Base-by-base conservation (phyloP, 1,284 basidiomycete genomes). In the Tremellales sp. region DNA sequence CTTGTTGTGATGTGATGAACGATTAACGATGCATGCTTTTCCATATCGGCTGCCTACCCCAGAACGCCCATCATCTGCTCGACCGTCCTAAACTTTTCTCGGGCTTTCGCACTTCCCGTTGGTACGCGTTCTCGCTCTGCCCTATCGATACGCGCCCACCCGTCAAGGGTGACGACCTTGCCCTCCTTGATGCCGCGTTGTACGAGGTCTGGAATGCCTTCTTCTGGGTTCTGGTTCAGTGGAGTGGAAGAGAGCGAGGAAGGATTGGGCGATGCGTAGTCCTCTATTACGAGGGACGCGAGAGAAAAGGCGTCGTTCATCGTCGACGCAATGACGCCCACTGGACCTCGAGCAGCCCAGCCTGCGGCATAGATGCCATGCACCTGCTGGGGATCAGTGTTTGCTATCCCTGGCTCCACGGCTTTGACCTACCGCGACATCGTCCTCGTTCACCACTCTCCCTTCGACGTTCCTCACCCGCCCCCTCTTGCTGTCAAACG, bases 291-390 rank as follows among this genome's bases (percentile, higher is more conserved):
- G 13, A 47, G 21, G 31, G 58, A 51, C 24, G 66, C 54, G 55
- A 73, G 57, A 54, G 70, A 76, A 64, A 92, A 92, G 14, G 94
- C 89, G 68, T 97, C 82, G 71, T 90, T 82, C 91, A 98, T 93
- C 21, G 95, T 97, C 14, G 84, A 79, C 0, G 90, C 93, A 38
- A 98, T 80, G 12, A 98, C 92, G 5, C 95, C 94, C 37, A 83
- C 84, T 0, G 94, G 92, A 19, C 94, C 95, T 10, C 82, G 82
- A 0, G 91, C 86, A 0, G 90, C 85, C 95, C 95, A 98, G 3
- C 94, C 94, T 1, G 88, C 85, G 2, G 88, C 85, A 66, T 97
- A 97, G n/a, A 90, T 77, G 31, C 85, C 84, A 22, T 77, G 77
- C 2, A 79, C 54, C 64, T 74, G 53, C n/a, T 5, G 26, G n/a